Evolutionary conservation across 2,329 filamentous ascomycete species (phyloP), one percentile per base, ranked within the genome.

Genomic region (Stagonosporopsis tanaceti): DNA sequence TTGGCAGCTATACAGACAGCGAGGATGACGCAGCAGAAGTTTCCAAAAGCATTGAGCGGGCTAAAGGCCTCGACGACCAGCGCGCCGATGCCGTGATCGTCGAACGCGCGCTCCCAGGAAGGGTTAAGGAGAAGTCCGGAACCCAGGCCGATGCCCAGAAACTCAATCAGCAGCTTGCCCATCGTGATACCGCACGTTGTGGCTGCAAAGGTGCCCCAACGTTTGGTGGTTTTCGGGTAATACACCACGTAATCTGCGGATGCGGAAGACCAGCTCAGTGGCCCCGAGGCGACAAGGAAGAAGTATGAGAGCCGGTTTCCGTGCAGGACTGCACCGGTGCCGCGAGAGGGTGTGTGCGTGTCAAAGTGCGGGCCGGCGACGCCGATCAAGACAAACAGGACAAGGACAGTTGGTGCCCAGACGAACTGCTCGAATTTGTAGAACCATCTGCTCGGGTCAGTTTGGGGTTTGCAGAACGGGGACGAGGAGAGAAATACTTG

Each of bases 11-110:
- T 89, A 48, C 84, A 86, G 8, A 90, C 81, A 2, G 87, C 86
- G 4, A 90, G 81, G 44, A 90, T 79, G 46, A 89, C 82, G 40
- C 89, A 76, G 72, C 89, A 91, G 79, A 92, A 90, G 66, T 89
- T 82, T 60, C 89, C 89, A 69, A 92, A 92, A 30, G 79, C 80
- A 40, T 88, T 87, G 0, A 90, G 78, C 6, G 82, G 82, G 9
- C 75, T 75, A 65, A 84, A 88, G 1, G 81, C 85, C 60, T 83
- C 84, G 0, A 88, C 84, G 2, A 89, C 83, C 1, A 90, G 79
- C 2, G 86, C 85, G 5, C 87, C 87, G 17, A 65, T 57, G 42
- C 85, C 81, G 4, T 85, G 85, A 24, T 77, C 72, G 22, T 78
- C 72, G 68, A 86, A 87, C 0, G 87, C 86, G 2, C 77, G 70